Evolutionary conservation across 306 rosid genomes (phyloP).

Genomic region (Cicer cuneatum): DNA sequence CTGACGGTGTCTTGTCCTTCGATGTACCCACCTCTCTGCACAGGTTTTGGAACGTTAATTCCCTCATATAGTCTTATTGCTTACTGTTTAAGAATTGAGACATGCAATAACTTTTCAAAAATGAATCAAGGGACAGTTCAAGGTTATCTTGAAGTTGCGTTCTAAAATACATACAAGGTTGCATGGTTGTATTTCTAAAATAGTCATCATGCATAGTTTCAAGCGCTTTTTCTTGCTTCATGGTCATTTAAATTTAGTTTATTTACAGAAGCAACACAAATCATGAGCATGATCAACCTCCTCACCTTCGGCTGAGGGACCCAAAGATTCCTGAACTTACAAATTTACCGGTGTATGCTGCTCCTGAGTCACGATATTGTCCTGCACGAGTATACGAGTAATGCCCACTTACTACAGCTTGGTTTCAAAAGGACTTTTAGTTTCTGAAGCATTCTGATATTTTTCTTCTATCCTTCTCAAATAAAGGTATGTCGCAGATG

Average conservation of each 20-base stretch:
- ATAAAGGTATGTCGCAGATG: constrained; percentile 72
- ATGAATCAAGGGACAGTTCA: background rate
- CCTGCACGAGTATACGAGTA: constrained; percentile 98
- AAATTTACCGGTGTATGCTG: constrained; percentile 82
- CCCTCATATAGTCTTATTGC: constrained; percentile 33
- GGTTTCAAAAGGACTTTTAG: constrained; percentile 33
- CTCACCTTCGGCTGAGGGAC: constrained; percentile 83
- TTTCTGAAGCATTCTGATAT: constrained; percentile 32
- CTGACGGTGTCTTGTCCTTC: constrained; percentile 82
- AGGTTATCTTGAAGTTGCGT: background rate
- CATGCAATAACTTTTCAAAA: background rate
- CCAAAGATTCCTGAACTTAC: constrained; percentile 72
- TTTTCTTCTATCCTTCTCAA: constrained; percentile 28
- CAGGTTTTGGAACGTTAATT: constrained; percentile 63
- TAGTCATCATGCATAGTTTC: constrained; percentile 10
- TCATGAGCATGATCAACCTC: constrained; percentile 96
- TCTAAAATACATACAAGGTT: background rate
- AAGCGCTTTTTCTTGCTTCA: constrained; percentile 39
- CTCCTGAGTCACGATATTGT: constrained; percentile 87
- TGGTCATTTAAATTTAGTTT: constrained; percentile 35
- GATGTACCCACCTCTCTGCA: constrained; percentile 90
- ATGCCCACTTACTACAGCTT: constrained; percentile 39
- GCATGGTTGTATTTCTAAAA: constrained; percentile 21
- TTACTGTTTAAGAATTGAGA: constrained; percentile 41
- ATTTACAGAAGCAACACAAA: constrained; percentile 90